Evolutionary conservation across 768 basidiomycete species (phyloP), one percentile per base, ranked within the genome.

Genomic region (Lactarius akahatsu): DNA sequence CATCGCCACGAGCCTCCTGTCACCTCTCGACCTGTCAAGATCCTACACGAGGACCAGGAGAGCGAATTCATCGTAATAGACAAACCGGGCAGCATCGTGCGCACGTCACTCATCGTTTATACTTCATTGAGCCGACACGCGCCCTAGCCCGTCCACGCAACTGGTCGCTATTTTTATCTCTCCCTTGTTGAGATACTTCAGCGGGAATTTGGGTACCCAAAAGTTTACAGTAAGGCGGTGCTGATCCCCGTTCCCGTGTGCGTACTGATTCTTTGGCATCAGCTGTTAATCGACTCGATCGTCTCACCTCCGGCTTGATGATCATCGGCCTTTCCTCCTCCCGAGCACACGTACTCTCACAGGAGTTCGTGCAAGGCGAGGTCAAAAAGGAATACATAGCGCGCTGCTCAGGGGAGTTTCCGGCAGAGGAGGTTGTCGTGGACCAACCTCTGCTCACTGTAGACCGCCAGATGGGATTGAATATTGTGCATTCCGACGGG

Each of bases 1-100:
- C 94, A 96, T 76, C 83, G 94, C n/a, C 97, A 99, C 74, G 97
- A 99, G 77, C 97, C 97, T 6, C 94, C 97, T 3, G 89, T 99
- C 4, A 89, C 95, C 1, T 86, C 89, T 2, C 89, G 82, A 4
- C 91, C 92, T 1, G 86, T 98, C 62, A 85, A 87, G 69, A 82
- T 98, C 43, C 77, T 98, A 4, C 81, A 88, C 59, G 86, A 89
- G 64, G 94, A 98, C 74, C 80, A 80, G 16, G 86, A 92, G 70
- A 86, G 88, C 30, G 84, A 89, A 69, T 94, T 96, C 67, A 85
- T 98, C 41, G 91, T 98, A 16, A 90, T 99, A 32, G 90, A 98
- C 73, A 99, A 99, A 80, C 96, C 96, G 3, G 96, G 96, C 38
- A 92, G 91, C 74, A 93, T 98, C 74, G 96, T 97, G 76, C 77